Percentiles rank a stretch among this genome's conserved stretches.
phyloP scores from a whole-genome alignment of 164 flowering plant genomes.

The Vitis riparia region DNA sequence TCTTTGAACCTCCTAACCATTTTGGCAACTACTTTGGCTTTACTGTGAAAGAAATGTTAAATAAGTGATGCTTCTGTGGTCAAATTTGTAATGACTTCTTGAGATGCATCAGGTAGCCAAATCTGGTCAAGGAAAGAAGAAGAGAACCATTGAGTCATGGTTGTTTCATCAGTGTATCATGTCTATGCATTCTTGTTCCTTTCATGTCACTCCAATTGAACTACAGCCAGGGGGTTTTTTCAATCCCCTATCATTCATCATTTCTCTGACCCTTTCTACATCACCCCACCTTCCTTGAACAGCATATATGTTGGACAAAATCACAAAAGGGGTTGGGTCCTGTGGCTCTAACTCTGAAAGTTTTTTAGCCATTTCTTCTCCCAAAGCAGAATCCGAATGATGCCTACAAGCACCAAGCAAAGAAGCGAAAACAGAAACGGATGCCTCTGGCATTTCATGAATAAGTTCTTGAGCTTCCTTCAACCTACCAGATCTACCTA shows the following conservation, averaged over 20 bases:
- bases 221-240: conserved; percentile 57
- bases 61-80: conserved; percentile 25
- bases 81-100: conserved; percentile 6
- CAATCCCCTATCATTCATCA: conserved; percentile 41
- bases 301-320: conserved; percentile 67
- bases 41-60: conserved; percentile 54
- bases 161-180: neutral
- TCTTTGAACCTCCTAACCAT: conserved; percentile 75
- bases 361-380: conserved; percentile 59
- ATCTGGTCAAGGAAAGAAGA: neutral
- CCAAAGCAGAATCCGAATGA: conserved; percentile 47
- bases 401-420: conserved; percentile 61
- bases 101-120: neutral
- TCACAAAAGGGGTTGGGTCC: conserved; percentile 58
- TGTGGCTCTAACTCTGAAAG: conserved; percentile 55
- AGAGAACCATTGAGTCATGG: neutral
- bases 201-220: conserved; percentile 25
- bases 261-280: conserved; percentile 52
- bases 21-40: conserved; percentile 58
- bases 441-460: conserved; percentile 38
- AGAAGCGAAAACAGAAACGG: conserved; percentile 51
- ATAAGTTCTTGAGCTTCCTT: conserved; percentile 56
- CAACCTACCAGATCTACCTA: conserved; percentile 59
- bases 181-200: neutral
- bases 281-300: conserved; percentile 62